phyloP scores from a whole-genome alignment of 176 grass and related monocot genomes.

The Tillandsia fasciculata region DNA sequence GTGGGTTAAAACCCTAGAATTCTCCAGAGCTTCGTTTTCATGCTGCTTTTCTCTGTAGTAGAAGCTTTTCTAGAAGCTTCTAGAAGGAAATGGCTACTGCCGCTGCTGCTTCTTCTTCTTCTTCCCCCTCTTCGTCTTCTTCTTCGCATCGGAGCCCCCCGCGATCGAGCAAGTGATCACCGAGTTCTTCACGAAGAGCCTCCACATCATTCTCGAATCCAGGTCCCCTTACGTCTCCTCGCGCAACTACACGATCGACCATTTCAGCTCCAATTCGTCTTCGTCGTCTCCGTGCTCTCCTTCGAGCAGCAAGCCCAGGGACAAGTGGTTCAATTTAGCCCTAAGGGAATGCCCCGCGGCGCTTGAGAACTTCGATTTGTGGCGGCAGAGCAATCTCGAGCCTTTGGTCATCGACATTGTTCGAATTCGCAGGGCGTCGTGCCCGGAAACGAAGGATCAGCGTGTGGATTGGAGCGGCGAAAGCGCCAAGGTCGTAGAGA shows the following conservation, averaged over 20 bases:
- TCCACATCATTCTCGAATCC: slow-evolving; percentile 89
- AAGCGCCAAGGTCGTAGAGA: slow-evolving; percentile 58
- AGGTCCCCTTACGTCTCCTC: slow-evolving; percentile 79
- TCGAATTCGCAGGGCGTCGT: slow-evolving; percentile 12
- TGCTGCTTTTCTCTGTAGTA: background rate
- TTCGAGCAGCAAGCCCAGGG: slow-evolving; percentile 38
- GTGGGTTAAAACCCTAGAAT: background rate
- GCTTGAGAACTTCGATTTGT: slow-evolving; percentile 83
- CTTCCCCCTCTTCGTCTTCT: background rate
- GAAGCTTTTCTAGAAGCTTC: background rate
- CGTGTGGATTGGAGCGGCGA: background rate
- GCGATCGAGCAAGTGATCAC: slow-evolving; percentile 92
- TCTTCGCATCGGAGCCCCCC: slow-evolving; percentile 41
- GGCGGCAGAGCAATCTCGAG: slow-evolving; percentile 87
- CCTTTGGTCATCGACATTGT: slow-evolving; percentile 80
- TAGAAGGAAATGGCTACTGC: slow-evolving; percentile 12
- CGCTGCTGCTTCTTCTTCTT: background rate
- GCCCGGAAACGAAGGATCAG: background rate
- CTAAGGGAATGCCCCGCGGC: slow-evolving; percentile 75
- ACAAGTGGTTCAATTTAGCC: slow-evolving; percentile 86
- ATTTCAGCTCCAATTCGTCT: slow-evolving; percentile 14
- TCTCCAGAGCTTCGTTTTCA: background rate
- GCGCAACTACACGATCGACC: slow-evolving; percentile 41
- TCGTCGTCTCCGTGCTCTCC: slow-evolving; percentile 42
- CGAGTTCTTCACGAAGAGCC: slow-evolving; percentile 84